These are phyloP conservation scores for Truncatella angustata DNA, from an alignment of 2,329 filamentous ascomycete genomes.

Conservation along the genomic window DNA sequence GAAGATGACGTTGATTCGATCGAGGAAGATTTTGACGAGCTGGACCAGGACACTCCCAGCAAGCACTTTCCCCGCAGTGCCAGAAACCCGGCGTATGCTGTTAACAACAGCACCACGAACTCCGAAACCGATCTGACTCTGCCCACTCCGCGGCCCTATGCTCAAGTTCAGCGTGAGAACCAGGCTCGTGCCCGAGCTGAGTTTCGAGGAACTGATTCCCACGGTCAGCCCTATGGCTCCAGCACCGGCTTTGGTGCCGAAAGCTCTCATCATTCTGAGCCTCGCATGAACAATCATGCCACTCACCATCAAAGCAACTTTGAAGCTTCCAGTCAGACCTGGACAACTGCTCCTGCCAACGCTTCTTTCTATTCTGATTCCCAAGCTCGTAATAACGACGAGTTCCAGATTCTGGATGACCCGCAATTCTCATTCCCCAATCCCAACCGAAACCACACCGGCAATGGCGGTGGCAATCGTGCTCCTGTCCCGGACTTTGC, in stretches of 20 bases:
- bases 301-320: not conserved
- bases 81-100: constrained; percentile 1
- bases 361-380: not conserved
- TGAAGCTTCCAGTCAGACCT: not conserved
- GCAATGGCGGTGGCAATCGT: not conserved
- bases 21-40: constrained; percentile 27
- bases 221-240: constrained; percentile 1
- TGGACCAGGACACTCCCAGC: constrained; percentile 21
- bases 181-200: constrained; percentile 6
- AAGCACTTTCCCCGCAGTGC: constrained; percentile 5
- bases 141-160: not conserved
- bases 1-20: constrained; percentile 21
- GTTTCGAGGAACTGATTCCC: constrained; percentile 13
- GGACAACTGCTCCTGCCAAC: not conserved
- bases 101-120: constrained; percentile 7
- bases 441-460: not conserved
- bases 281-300: not conserved
- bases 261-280: too few relatives aligned
- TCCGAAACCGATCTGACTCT: not conserved
- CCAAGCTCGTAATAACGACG: constrained; percentile 9
- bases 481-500: constrained; percentile 9
- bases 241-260: not conserved
- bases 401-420: constrained; percentile 11
- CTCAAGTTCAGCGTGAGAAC: not conserved
- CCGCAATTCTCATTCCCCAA: constrained; percentile 6